phyloP scores from a whole-genome alignment of 441 rosid species.

The Bruguiera hainesii region DNA sequence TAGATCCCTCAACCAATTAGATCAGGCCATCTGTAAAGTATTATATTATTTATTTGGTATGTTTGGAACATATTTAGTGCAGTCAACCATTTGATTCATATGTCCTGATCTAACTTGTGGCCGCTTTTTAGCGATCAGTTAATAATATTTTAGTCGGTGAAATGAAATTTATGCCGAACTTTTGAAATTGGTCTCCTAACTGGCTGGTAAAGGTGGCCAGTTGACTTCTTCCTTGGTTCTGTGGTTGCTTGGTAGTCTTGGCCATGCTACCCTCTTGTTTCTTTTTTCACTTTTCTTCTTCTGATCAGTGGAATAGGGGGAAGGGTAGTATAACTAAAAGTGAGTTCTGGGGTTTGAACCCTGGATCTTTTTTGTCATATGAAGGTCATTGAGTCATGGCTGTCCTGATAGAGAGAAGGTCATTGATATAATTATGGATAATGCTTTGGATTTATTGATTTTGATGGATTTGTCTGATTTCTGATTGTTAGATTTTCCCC shows the following conservation, averaged over 20 bases:
- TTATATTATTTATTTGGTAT: conserved; percentile 15
- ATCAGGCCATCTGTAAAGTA: conserved; percentile 9
- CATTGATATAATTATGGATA: no score
- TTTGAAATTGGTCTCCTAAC: conserved; percentile 8
- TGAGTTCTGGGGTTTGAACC: no score
- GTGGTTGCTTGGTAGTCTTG: conserved; percentile 4
- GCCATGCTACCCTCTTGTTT: conserved; percentile 1
- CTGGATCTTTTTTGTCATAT: not conserved
- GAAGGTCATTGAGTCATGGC: no score
- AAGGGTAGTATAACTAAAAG: no score
- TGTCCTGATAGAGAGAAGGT: no score
- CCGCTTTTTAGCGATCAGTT: conserved; percentile 2
- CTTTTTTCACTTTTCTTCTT: not conserved
- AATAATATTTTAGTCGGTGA: conserved; percentile 3
- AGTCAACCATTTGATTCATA: conserved; percentile 21
- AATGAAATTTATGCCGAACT: conserved; percentile 2
- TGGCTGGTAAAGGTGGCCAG: conserved; percentile 3
- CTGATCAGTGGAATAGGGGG: no score
- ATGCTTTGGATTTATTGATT: no score
- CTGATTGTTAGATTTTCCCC: no score
- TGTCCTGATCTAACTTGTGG: conserved; percentile 8
- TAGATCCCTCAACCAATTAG: not conserved
- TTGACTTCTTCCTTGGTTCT: conserved; percentile 6
- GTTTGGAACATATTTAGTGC: conserved; percentile 22
- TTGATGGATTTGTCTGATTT: no score